Evolutionary conservation across 768 basidiomycete genomes (phyloP).

Genomic region (Mycena belliarum): DNA sequence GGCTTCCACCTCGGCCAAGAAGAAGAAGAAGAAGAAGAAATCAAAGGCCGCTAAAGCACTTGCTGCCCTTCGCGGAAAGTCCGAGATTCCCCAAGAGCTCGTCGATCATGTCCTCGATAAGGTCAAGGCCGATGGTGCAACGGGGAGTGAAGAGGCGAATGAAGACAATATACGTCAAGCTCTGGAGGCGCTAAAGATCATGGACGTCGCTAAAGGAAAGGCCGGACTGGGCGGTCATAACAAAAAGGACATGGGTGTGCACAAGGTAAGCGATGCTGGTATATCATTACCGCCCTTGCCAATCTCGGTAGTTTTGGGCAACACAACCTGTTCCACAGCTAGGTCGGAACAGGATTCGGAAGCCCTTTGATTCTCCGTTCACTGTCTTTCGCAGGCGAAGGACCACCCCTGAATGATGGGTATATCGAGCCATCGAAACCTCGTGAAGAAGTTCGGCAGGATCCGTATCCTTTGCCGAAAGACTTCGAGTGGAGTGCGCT

Average conservation of each 20-base stretch:
- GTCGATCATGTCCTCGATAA: constrained; percentile 68
- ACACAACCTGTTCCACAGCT: constrained; percentile 97
- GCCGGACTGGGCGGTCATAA: constrained; percentile 72
- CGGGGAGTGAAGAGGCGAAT: constrained; percentile 46
- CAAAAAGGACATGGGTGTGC: constrained; percentile 81
- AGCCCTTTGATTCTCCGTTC: neutral
- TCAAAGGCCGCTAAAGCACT: constrained; percentile 62
- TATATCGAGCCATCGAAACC: constrained; percentile 84
- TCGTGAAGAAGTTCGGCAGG: constrained; percentile 79
- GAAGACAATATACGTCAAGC: constrained; percentile 68
- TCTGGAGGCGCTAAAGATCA: constrained; percentile 77
- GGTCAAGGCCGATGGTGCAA: constrained; percentile 61
- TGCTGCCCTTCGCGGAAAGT: constrained; percentile 47
- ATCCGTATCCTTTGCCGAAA: constrained; percentile 84
- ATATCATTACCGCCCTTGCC: neutral
- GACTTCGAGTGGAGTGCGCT: constrained; percentile 91
- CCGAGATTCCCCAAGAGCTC: constrained; percentile 58
- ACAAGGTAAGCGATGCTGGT: constrained; percentile 64
- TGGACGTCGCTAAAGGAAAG: constrained; percentile 85
- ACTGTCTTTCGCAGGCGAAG: constrained; percentile 50
- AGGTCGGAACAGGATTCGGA: constrained; percentile 40
- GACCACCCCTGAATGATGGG: constrained; percentile 71
- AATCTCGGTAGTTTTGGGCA: constrained; percentile 78
- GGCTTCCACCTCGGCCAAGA: constrained; percentile 49
- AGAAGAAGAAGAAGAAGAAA: constrained; percentile 91